These are phyloP conservation scores for Saitozyma sp. DNA, from an alignment of 768 basidiomycete genomes.

Conservation along the genomic window DNA sequence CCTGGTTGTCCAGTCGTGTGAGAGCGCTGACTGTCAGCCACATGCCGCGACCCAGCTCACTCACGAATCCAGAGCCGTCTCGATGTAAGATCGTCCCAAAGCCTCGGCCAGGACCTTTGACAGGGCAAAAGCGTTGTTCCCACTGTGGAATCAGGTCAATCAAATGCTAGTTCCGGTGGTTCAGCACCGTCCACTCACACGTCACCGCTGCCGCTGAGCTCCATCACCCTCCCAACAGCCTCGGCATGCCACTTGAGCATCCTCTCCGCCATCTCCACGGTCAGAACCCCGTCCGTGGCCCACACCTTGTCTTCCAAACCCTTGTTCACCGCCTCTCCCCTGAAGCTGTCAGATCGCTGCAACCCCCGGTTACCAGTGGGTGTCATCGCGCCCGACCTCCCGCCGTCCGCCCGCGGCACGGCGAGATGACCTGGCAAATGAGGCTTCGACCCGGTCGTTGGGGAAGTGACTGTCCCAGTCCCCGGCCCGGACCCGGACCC, in stretches of 20 bases:
- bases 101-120: constrained; percentile 82
- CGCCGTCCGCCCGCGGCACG: constrained; percentile 54
- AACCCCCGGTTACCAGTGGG: constrained; percentile 51
- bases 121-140: constrained; percentile 82
- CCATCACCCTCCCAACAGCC: constrained; percentile 89
- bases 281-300: constrained; percentile 80
- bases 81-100: constrained; percentile 78
- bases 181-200: constrained; percentile 69
- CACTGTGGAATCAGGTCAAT: constrained; percentile 56
- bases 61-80: constrained; percentile 88
- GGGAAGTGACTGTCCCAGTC: not conserved
- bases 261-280: constrained; percentile 73
- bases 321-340: constrained; percentile 28
- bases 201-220: constrained; percentile 76
- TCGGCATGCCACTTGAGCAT: constrained; percentile 99
- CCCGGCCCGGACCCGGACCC: no score
- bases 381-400: constrained; percentile 24
- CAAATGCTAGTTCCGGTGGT: not conserved
- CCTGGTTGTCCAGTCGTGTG: constrained; percentile 68
- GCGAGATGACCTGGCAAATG: constrained; percentile 58
- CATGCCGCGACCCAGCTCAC: constrained; percentile 43
- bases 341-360: constrained; percentile 21
- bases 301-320: constrained; percentile 66
- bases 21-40: constrained; percentile 60
- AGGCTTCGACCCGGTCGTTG: not conserved